Conservation (phyloP, 345 rosid species). For the Syzygium oleosum region DNA sequence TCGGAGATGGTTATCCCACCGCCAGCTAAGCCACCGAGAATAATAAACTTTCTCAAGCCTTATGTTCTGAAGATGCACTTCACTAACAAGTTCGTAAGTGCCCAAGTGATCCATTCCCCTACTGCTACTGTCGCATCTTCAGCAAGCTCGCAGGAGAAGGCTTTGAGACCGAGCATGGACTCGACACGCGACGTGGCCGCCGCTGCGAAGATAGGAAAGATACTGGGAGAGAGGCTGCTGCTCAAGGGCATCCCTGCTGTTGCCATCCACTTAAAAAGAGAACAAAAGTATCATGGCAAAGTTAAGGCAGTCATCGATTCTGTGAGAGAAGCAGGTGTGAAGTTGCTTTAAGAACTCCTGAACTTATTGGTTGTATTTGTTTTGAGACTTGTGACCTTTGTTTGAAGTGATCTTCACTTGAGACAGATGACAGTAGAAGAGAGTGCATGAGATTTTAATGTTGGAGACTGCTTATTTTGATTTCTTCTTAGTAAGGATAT, state of each 20-base stretch:
- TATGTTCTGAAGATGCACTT: slow-evolving; percentile 76
- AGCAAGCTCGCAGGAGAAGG: slow-evolving; percentile 82
- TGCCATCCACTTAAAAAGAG: slow-evolving; percentile 46
- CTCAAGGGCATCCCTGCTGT: slow-evolving; percentile 71
- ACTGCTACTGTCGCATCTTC: slow-evolving; percentile 74
- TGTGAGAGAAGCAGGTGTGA: slow-evolving; percentile 59
- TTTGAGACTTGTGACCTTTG: not conserved
- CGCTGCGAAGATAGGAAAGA: slow-evolving; percentile 77
- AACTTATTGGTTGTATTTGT: not conserved
- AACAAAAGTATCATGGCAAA: slow-evolving; percentile 82
- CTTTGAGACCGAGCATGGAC: slow-evolving; percentile 50
- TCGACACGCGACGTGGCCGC: slow-evolving; percentile 75
- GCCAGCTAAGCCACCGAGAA: slow-evolving; percentile 55
- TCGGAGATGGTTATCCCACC: slow-evolving; percentile 67
- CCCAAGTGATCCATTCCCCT: slow-evolving; percentile 78
- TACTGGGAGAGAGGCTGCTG: slow-evolving; percentile 61
- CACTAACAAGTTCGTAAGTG: slow-evolving; percentile 70
- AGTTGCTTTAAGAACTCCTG: slow-evolving; percentile 26
- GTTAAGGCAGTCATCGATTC: slow-evolving; percentile 84
- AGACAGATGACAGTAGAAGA: slow-evolving; percentile 18
- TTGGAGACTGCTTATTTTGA: not conserved
- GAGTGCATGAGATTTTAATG: not conserved
- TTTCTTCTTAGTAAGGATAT: not conserved
- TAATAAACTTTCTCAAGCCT: slow-evolving; percentile 60
- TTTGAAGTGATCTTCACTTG: not conserved